These are phyloP conservation scores for Ceratocystis albifundus DNA, from an alignment of 2,329 filamentous ascomycete species.

Conservation along the genomic window DNA sequence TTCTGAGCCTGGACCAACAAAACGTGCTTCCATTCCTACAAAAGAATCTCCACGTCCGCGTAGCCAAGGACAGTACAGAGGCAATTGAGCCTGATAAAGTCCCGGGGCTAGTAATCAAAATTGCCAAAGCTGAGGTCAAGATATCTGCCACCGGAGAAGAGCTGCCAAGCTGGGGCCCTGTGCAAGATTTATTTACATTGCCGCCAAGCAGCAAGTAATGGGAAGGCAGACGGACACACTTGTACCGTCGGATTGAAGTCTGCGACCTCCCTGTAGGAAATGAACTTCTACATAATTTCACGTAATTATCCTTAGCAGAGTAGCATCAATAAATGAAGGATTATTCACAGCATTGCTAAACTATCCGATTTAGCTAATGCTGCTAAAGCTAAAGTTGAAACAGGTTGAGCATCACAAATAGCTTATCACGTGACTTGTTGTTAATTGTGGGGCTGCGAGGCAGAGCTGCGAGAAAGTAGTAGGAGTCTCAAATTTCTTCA, in stretches of 20 bases:
- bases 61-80: constrained; percentile 28
- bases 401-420: background rate
- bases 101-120: constrained; percentile 30
- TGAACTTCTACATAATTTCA: background rate
- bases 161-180: constrained; percentile 32
- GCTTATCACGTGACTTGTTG: constrained; percentile 13
- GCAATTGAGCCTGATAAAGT: constrained; percentile 28
- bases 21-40: constrained; percentile 36
- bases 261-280: background rate
- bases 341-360: background rate
- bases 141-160: constrained; percentile 29
- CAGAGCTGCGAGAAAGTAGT: constrained; percentile 18
- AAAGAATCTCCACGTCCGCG: constrained; percentile 30
- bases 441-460: constrained; percentile 21
- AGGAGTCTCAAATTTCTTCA: constrained; percentile 23
- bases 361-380: too few relatives aligned
- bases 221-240: background rate
- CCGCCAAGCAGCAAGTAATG: constrained; percentile 6
- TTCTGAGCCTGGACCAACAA: constrained; percentile 32
- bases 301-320: background rate
- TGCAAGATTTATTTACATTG: constrained; percentile 24
- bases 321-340: constrained; percentile 8
- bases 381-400: too few relatives aligned
- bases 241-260: background rate
- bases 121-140: constrained; percentile 33